Evolutionary conservation across 108 stramenopile species (phyloP), one percentile per base, ranked within the genome.

Genomic region (Pseudonitzschia delicatissima): DNA sequence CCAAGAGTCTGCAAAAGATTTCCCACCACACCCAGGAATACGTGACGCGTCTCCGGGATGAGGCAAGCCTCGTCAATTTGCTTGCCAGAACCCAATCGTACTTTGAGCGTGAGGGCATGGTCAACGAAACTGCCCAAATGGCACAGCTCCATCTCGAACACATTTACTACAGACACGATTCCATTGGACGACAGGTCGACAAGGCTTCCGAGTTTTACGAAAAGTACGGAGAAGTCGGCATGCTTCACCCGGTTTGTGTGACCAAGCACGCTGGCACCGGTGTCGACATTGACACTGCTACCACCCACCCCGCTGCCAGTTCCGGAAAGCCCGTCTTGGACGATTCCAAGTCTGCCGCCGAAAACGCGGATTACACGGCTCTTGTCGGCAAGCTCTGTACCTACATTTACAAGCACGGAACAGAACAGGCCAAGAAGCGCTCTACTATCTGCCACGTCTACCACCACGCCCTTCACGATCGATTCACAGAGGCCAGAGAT

Each of bases 361-460:
- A 57, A 12, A 68, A 62, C 4, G 45, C 65, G 4, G 77, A 79
- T 37, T 81, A 69, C 62, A 77, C 70, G 1, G 67, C 66, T 25
- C 52, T 79, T 20, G 76, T 97, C 28, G 47, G 69, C 23, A 80
- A 87, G 27, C 84, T 98, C 11, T 96, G 93, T 76, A 82, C 80
- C 33, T 97, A 80, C 63, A 78, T 97, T 51, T 99, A 96, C 86
- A 77, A 92, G 55, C 58, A 97, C 72, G 98, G 97, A 11, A 85
- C 83, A 45, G 96, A 95, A 61, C 68, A 83, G 51, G 71, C 82
- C 57, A 87, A 90, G 75, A 93, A 91, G 5, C 87, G 97, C 3
- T 96, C 99, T 8, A 91, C 95, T 77, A 92, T 99, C 32, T 98
- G 97, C 81, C 94, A 95, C 63, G 94, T 99, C 64, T 96, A 88